phyloP scores from a whole-genome alignment of 495 filamentous ascomycete genomes.

The Chaetomium tenue region DNA sequence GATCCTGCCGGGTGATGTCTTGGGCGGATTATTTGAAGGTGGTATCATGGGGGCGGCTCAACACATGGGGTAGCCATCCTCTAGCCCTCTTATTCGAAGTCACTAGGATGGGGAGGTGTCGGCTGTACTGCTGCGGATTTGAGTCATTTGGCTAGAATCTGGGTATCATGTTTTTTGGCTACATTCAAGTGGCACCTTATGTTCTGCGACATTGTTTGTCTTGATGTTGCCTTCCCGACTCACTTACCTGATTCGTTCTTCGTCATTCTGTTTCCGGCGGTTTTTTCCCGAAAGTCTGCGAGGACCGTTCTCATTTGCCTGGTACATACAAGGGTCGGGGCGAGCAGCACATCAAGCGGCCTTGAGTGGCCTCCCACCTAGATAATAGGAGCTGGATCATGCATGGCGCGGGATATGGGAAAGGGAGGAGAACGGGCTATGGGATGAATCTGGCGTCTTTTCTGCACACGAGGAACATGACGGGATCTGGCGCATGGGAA shows the following conservation, averaged over 20 bases:
- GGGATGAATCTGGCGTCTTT: neutral
- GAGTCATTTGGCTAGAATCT: neutral
- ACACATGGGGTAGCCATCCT: constrained; percentile 3
- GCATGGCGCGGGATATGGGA: neutral
- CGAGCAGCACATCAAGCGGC: no score
- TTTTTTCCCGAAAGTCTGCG: neutral
- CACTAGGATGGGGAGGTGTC: neutral
- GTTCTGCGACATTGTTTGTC: neutral
- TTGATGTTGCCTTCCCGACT: neutral
- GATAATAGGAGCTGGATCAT: neutral
- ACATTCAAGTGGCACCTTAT: constrained; percentile 7
- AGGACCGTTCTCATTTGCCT: no score
- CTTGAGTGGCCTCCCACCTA: neutral
- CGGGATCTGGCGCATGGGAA: constrained; percentile 3
- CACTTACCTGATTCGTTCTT: neutral
- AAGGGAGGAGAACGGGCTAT: neutral
- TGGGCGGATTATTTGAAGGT: constrained; percentile 29
- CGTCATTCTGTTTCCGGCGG: neutral
- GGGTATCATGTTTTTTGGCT: neutral
- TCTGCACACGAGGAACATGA: neutral
- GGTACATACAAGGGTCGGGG: no score
- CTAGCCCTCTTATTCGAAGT: neutral
- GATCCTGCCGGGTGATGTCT: constrained; percentile 30
- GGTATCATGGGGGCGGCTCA: constrained; percentile 21
- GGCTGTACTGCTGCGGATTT: neutral